Evolutionary conservation across 495 filamentous ascomycete species (phyloP).

Genomic region (Aspergillus carlsbadensis): DNA sequence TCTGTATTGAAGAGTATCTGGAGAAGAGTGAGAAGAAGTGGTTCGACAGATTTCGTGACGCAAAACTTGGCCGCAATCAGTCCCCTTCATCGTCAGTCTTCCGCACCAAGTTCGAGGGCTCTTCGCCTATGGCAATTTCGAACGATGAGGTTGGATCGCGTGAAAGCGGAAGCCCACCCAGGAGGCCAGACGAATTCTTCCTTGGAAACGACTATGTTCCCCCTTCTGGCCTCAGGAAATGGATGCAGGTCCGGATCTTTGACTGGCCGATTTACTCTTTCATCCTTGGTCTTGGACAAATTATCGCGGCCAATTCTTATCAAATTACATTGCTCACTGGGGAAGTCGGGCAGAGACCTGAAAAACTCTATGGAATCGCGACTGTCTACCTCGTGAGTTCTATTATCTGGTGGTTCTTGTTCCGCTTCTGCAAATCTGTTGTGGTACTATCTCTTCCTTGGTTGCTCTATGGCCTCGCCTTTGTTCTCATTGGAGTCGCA

Average conservation of each 20-base stretch:
- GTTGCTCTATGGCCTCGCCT: slow-evolving; percentile 64
- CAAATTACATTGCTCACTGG: slow-evolving; percentile 70
- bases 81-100: slow-evolving; percentile 46
- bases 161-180: slow-evolving; percentile 32
- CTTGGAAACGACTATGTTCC: slow-evolving; percentile 64
- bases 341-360: slow-evolving; percentile 58
- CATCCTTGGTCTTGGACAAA: slow-evolving; percentile 63
- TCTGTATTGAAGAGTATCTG: slow-evolving; percentile 69
- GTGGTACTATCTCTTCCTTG: slow-evolving; percentile 60
- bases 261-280: slow-evolving; percentile 77
- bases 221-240: slow-evolving; percentile 61
- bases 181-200: slow-evolving; percentile 53
- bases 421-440: slow-evolving; percentile 61
- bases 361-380: slow-evolving; percentile 66
- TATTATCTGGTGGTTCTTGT: slow-evolving; percentile 64
- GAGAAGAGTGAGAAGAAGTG: slow-evolving; percentile 70
- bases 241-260: slow-evolving; percentile 46
- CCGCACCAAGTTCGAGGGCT: slow-evolving; percentile 29
- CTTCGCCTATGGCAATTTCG: slow-evolving; percentile 36
- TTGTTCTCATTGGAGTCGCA: slow-evolving; percentile 65
- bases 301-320: slow-evolving; percentile 71
- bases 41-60: slow-evolving; percentile 63
- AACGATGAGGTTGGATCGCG: slow-evolving; percentile 39
- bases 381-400: slow-evolving; percentile 62
- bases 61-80: slow-evolving; percentile 50